These are phyloP conservation scores for Aspergillus neotritici DNA, from an alignment of 2,329 filamentous ascomycete genomes.

Conservation along the genomic window DNA sequence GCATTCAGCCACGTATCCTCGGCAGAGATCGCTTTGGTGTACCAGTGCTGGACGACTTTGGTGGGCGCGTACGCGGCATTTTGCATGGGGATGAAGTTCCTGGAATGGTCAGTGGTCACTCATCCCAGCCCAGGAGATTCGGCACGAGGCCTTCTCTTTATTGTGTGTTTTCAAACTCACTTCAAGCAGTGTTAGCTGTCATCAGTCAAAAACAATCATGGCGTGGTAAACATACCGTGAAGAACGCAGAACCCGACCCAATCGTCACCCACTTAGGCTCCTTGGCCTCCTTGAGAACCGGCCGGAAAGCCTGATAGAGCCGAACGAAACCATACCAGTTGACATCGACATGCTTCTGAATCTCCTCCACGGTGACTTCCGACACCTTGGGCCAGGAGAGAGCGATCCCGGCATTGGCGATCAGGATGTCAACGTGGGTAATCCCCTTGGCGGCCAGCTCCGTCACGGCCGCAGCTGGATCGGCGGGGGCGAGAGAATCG, in stretches of 20 bases:
- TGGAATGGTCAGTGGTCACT: neutral
- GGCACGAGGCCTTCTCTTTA: too few relatives aligned
- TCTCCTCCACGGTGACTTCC: slow-evolving; percentile 7
- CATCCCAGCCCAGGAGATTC: too few relatives aligned
- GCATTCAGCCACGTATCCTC: slow-evolving; percentile 13
- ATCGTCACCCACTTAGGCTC: slow-evolving; percentile 14
- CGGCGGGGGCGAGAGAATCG: slow-evolving; percentile 34
- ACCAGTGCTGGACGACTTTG: slow-evolving; percentile 14
- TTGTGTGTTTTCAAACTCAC: too few relatives aligned
- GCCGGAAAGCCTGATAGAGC: slow-evolving; percentile 13
- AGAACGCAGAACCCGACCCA: slow-evolving; percentile 9
- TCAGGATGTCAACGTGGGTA: slow-evolving; percentile 44
- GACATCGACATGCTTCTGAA: slow-evolving; percentile 27
- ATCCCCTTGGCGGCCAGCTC: slow-evolving; percentile 32
- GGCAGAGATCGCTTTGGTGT: slow-evolving; percentile 7
- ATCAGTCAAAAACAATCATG: neutral
- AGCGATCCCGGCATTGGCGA: slow-evolving; percentile 49
- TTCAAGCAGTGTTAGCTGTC: neutral
- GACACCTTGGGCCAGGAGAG: slow-evolving; percentile 12
- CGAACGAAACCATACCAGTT: slow-evolving; percentile 17
- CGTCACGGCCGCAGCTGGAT: slow-evolving; percentile 30
- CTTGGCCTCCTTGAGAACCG: slow-evolving; percentile 6
- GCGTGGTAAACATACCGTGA: slow-evolving; percentile 2
- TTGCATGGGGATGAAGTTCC: slow-evolving; percentile 6
- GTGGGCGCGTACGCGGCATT: slow-evolving; percentile 15